Evolutionary conservation across 768 basidiomycete species (phyloP), one percentile per base, ranked within the genome.

Genomic region (Lactifluus piperatus): DNA sequence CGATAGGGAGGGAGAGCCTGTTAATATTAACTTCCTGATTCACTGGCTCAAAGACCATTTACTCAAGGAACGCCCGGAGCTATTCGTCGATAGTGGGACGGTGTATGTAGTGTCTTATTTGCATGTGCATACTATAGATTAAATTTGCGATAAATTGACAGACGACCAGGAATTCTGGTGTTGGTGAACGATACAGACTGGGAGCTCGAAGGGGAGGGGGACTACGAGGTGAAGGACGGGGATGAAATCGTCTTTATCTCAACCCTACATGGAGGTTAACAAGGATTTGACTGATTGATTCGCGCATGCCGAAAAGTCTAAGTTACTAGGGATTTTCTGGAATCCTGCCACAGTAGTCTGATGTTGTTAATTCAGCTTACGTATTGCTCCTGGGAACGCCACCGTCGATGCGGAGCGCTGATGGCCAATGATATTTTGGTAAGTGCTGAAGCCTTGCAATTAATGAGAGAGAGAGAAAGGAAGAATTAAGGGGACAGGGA

Each of bases 241-340:
- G 97, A 99, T 69, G 91, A 94, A 73, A 81, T 98, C 62, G 91
- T 97, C 16, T 95, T 99, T 71, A 98, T 99, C 60, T 95, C 92
- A 22, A 97, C 94, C 0, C 72, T 98, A 50, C 95, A 98, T 67
- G 95, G 95, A 2, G 93, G 94, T 55, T 95, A 27, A 57, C 24
- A n/a, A 8, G 5, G 24, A 29, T 36, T 26, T 29, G 20, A 43
- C 47, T 29, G 34, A 55, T 55, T 29, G 34, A 50, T 43, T 20
- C 48, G 18, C 52, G 24, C 20, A 14, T 43, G 34, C 3, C 18
- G 32, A 22, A 10, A 13, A 32, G 16, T 41, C n/a, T 30, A 7
- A 16, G 39, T 6, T 4, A 24, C 20, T 13, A 20, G n/a, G 4
- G 46, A 46, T 16, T 24, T 32, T 41, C 18, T 36, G 3, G 18